A percentile compares a stretch with the other conserved stretches of the same genome.
Evolutionary conservation across 2,329 filamentous ascomycete genomes (phyloP).

Genomic region (Phialocephala subalpina): DNA sequence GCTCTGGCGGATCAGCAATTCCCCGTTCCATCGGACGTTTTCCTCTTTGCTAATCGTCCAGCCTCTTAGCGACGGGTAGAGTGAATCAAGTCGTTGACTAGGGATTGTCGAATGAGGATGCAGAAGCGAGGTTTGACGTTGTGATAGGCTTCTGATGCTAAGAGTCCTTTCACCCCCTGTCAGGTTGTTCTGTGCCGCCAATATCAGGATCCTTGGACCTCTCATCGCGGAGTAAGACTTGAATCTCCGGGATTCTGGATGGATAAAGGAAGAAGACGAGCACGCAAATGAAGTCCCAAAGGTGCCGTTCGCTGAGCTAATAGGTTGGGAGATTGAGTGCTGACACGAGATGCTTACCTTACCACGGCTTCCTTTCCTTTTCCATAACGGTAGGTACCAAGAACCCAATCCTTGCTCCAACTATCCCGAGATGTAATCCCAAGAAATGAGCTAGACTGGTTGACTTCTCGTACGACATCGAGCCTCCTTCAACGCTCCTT

Average conservation of each 20-base stretch:
- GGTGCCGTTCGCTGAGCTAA: slow-evolving; percentile 29
- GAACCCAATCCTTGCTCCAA: not conserved
- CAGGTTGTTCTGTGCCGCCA: not conserved
- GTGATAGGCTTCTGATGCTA: slow-evolving; percentile 33
- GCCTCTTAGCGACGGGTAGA: slow-evolving; percentile 25
- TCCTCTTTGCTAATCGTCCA: slow-evolving; percentile 11
- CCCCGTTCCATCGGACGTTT: slow-evolving; percentile 15
- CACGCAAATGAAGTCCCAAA: slow-evolving; percentile 31
- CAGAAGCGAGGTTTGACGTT: slow-evolving; percentile 28
- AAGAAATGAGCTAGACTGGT: not conserved
- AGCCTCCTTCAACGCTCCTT: not conserved
- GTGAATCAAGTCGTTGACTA: slow-evolving; percentile 16
- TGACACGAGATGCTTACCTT: slow-evolving; percentile 23
- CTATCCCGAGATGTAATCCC: not conserved
- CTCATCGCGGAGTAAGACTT: not conserved
- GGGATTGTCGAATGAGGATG: slow-evolving; percentile 33
- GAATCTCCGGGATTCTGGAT: not conserved
- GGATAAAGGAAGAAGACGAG: slow-evolving; percentile 9
- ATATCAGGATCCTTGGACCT: not conserved
- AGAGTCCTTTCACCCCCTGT: no score
- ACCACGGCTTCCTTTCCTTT: no score
- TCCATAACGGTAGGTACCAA: no score
- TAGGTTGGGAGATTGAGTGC: slow-evolving; percentile 37
- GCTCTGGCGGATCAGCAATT: slow-evolving; percentile 16
- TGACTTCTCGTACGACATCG: slow-evolving; percentile 8